Evolutionary conservation across 441 rosid species (phyloP).

Genomic region (Gossypium schwendimanii): DNA sequence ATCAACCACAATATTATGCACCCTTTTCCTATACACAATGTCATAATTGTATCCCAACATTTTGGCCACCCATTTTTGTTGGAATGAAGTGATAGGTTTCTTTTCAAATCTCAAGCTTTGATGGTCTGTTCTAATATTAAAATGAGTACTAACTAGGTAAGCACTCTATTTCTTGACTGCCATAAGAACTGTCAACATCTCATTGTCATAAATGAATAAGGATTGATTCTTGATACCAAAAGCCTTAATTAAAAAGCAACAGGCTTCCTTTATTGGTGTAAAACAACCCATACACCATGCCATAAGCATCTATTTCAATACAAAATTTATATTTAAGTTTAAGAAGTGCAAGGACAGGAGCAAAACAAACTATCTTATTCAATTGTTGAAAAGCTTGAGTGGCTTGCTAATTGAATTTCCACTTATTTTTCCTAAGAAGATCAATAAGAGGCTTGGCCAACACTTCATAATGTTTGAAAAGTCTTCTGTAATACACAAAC

Average conservation of each 20-base stretch:
- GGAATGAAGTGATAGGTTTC: background rate
- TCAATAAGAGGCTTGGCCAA: background rate
- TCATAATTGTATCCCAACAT: background rate
- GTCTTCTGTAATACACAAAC: background rate
- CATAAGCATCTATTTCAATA: background rate
- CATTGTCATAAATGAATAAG: background rate
- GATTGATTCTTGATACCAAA: background rate
- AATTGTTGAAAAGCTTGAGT: background rate
- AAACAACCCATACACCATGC: background rate
- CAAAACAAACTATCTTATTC: background rate
- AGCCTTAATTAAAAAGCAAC: background rate
- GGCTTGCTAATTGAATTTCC: background rate
- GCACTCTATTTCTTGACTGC: background rate
- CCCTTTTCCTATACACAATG: background rate
- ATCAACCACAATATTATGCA: background rate
- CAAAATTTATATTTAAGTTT: no score
- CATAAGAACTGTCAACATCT: background rate
- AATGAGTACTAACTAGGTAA: background rate
- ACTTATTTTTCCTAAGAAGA: background rate
- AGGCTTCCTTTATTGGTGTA: background rate
- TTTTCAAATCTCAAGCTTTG: background rate
- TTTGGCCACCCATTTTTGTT: background rate
- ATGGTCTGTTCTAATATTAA: background rate
- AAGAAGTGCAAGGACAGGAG: background rate
- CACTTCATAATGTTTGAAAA: background rate